These are phyloP conservation scores for Leccinum uliginosum DNA, from an alignment of 768 basidiomycete genomes.

Conservation along the genomic window DNA sequence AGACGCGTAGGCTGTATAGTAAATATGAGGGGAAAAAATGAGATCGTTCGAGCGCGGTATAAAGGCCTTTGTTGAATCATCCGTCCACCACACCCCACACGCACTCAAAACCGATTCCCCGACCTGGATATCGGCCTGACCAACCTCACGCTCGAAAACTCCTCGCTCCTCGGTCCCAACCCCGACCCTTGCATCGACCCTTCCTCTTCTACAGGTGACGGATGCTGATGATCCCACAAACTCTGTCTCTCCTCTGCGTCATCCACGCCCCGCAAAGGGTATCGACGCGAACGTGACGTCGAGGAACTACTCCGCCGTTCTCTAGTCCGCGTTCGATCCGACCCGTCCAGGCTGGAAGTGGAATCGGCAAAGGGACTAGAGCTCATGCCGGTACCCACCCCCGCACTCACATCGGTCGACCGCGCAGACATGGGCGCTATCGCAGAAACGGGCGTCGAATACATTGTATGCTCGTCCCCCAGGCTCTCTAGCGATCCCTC, in stretches of 20 bases:
- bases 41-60: background rate
- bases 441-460: conserved; percentile 9
- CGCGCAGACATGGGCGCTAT: background rate
- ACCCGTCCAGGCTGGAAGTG: background rate
- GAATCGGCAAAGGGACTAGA: background rate
- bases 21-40: too few species aligned
- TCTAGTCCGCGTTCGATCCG: conserved; percentile 17
- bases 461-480: conserved; percentile 17
- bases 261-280: conserved; percentile 40
- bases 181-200: background rate
- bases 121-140: background rate
- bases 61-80: background rate
- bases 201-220: conserved; percentile 24
- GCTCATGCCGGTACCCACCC: background rate
- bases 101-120: background rate
- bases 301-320: conserved; percentile 33
- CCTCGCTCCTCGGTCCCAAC: background rate
- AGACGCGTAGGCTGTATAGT: too few species aligned
- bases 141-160: background rate
- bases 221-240: conserved; percentile 42
- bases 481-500: conserved; percentile 10
- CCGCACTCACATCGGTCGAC: background rate
- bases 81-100: background rate
- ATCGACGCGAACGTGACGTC: conserved; percentile 46
- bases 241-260: conserved; percentile 61